Evolutionary conservation across 1,139 yeast species (phyloP).

Genomic region (Blastobotrys buckinghamii): DNA sequence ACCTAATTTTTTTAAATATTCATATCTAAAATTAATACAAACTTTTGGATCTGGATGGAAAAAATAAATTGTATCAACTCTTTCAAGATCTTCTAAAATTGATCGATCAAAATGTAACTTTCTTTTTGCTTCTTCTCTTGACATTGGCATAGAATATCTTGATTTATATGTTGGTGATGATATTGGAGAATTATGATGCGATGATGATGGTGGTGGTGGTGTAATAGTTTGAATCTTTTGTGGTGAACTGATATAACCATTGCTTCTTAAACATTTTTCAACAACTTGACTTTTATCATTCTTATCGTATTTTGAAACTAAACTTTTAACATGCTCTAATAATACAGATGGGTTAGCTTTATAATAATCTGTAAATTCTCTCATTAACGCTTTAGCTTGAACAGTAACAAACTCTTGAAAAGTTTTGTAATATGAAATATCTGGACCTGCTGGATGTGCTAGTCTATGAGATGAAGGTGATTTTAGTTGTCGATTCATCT

Average conservation of each 20-base stretch:
- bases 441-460: not conserved
- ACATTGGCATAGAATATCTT: not conserved
- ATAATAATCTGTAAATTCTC: not conserved
- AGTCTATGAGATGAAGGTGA: not conserved
- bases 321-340: not conserved
- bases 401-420: not conserved
- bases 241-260: not conserved
- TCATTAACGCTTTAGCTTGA: not conserved
- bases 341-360: not conserved
- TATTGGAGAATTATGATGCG: no score
- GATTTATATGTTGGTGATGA: not conserved
- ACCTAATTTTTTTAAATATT: not conserved
- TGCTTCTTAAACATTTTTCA: not conserved
- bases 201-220: no score
- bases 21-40: not conserved
- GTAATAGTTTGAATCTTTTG: not conserved
- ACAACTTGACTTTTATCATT: not conserved
- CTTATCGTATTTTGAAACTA: not conserved
- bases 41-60: not conserved
- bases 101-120: not conserved
- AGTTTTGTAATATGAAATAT: not conserved
- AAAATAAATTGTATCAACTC: not conserved
- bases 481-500: not conserved
- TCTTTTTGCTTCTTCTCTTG: not conserved
- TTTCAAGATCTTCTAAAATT: not conserved